Base-by-base conservation (phyloP, 164 flowering plant species). In the Amborella trichopoda region DNA sequence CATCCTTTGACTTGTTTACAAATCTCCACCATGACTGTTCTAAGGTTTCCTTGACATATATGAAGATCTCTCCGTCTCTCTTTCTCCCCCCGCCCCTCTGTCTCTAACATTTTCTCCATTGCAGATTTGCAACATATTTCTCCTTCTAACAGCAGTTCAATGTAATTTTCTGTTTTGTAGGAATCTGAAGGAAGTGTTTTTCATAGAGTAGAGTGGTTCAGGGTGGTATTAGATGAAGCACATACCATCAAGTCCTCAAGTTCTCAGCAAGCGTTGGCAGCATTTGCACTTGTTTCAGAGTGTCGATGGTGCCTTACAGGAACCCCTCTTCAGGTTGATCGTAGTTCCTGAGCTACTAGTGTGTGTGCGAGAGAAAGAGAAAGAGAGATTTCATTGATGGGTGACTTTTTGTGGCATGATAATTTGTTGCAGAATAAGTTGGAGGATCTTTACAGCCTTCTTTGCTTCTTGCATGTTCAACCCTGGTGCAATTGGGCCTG, bases 401-500 rank as follows among this genome's bases (percentile, higher is more conserved):
- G n/a, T n/a, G n/a, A n/a, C n/a, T n/a, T n/a, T n/a, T n/a, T n/a
- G n/a, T n/a, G 6, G n/a, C n/a, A n/a, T n/a, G n/a, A n/a, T n/a
- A n/a, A n/a, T 17, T 54, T 67, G 41, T 11, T 80, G 67, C 84
- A 86, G 96, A 86, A 86, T 62, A 78, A 65, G 49, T 54, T 83
- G 68, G 93, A 86, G 52, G 96, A 83, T 47, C 64, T 83, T 19
- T 80, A 65, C 73, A 80, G 96, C 63, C 81, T 83, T 28, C 49
- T 86, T 12, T 68, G 84, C 63, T 86, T 86, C 71, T 68, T 83
- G 59, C 78, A 50, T 53, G 95, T 82, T 36, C 86, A 80, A 61
- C 89, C 93, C 18, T 86, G 86, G 95, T 74, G 95, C 77, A 80
- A 80, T 62, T 86, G 86, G 93, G 66, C 77, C 26, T 82, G 95